Conservation (phyloP, 192 early-diverging fungal species). For the Coemansia sp. region DNA sequence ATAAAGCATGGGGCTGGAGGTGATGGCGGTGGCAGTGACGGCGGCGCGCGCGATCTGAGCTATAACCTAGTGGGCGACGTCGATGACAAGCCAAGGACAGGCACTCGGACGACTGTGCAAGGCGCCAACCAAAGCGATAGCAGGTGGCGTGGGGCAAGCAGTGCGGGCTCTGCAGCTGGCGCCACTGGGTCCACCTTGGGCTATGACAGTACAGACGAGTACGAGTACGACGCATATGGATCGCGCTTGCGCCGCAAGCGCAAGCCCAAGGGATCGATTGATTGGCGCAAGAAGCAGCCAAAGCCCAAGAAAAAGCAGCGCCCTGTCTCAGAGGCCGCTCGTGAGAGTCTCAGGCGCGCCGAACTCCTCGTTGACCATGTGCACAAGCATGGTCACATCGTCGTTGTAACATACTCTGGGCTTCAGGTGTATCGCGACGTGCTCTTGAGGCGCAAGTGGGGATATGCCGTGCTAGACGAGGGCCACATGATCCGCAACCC, state of each 20-base stretch:
- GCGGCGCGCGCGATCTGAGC: neutral
- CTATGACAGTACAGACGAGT: constrained; percentile 47
- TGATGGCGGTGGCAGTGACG: neutral
- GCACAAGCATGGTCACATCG: constrained; percentile 64
- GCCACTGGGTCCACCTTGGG: neutral
- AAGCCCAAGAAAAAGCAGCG: constrained; percentile 10
- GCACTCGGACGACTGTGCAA: constrained; percentile 11
- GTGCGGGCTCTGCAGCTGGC: neutral
- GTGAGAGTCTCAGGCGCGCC: constrained; percentile 25
- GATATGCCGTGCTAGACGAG: constrained; percentile 89
- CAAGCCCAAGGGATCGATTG: constrained; percentile 38
- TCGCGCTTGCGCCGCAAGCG: constrained; percentile 47
- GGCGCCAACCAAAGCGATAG: neutral
- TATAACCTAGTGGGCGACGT: constrained; percentile 5
- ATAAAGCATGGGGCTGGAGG: constrained; percentile 33
- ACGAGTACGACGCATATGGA: constrained; percentile 51
- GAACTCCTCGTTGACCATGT: constrained; percentile 34
- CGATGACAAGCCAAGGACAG: neutral
- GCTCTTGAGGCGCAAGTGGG: constrained; percentile 76
- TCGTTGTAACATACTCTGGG: constrained; percentile 88
- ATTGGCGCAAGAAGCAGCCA: constrained; percentile 36
- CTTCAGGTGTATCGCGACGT: constrained; percentile 69
- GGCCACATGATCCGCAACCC: constrained; percentile 97
- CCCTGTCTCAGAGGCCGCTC: constrained; percentile 9
- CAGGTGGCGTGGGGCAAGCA: neutral